Evolutionary conservation across 768 basidiomycete species (phyloP), one percentile per base, ranked within the genome.

Genomic region (Leccinellum rugosiceps): DNA sequence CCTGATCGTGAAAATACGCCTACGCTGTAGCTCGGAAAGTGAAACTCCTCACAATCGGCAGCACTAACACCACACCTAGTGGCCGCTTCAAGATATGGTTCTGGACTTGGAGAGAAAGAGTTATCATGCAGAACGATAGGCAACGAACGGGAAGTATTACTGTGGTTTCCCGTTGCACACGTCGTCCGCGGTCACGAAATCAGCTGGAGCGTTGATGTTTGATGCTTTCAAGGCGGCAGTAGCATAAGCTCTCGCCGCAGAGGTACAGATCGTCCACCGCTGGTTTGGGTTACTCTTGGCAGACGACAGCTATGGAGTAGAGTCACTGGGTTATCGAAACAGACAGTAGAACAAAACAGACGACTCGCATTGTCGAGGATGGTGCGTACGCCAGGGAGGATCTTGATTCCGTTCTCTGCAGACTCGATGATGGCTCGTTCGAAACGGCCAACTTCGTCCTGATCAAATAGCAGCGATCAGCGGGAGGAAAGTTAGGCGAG

Each of bases 51-150:
- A 72, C 65, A 69, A 21, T 63, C 57, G 17, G 47, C 50, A 13
- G 87, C 82, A 46, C 82, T 77, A 21, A 87, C 83, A 2, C 83
- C 81, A 62, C 87, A 86, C 58, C 77, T 78, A 68, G 86, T 75
- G 21, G 94, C 93, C 10, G 94, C 95, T 44, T 88, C 81, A 35
- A 97, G 76, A 75, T 96, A 98, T 1, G 95, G 95, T 63, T 95
- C 94, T 10, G 95, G 94, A 65, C 86, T 85, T 52, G 2, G 28
- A 44, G 8, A 50, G 28, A 9, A 4, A 25, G 23, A 25, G 32
- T 62, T 46, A 28, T 52, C 46, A 62, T 35, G 47, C 34, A 52
- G 35, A 14, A 51, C 44, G 28, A 48, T 6, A 13, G 47, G 17
- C 11, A 23, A 53, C 23, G 14, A 45, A 57, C 21, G 32, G 54